phyloP scores from a whole-genome alignment of 257 asterid species.

The Solanum tarijense region DNA sequence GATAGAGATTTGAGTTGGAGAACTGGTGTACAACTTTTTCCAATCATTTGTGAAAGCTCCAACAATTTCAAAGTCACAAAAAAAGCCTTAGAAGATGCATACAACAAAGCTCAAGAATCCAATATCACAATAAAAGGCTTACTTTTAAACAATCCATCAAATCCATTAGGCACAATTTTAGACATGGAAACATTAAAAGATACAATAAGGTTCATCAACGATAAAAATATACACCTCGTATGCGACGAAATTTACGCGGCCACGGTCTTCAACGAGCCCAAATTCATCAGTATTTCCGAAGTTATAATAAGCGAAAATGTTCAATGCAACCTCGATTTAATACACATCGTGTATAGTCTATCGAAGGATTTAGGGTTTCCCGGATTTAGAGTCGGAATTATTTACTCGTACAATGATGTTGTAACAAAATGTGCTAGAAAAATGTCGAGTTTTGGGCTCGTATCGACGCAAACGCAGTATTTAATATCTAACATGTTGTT shows the following conservation, averaged over 20 bases:
- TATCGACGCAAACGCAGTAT: neutral
- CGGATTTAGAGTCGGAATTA: slow-evolving; percentile 4
- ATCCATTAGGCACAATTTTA: slow-evolving; percentile 8
- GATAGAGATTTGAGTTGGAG: slow-evolving; percentile 14
- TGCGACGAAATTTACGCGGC: slow-evolving; percentile 13
- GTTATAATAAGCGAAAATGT: neutral
- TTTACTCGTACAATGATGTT: slow-evolving; percentile 3
- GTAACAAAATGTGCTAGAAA: slow-evolving; percentile 6
- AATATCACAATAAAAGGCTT: slow-evolving; percentile 1
- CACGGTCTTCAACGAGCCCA: slow-evolving; percentile 1
- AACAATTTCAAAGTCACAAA: slow-evolving; percentile 2
- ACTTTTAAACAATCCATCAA: slow-evolving; percentile 8
- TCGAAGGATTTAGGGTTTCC: slow-evolving; percentile 12
- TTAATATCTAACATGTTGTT: neutral
- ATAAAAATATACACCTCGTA: slow-evolving; percentile 2
- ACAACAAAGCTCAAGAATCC: neutral
- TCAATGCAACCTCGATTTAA: neutral
- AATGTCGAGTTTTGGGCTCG: slow-evolving; percentile 10
- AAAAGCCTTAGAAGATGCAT: slow-evolving; percentile 2
- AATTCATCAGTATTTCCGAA: slow-evolving; percentile 10
- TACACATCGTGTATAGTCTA: slow-evolving; percentile 1
- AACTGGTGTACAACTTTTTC: slow-evolving; percentile 3
- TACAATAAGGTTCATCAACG: neutral
- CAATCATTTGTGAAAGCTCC: neutral
- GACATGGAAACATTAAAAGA: slow-evolving; percentile 5